Conservation (phyloP, 2,329 filamentous ascomycete genomes). For the Ceratocystis cubensis region DNA sequence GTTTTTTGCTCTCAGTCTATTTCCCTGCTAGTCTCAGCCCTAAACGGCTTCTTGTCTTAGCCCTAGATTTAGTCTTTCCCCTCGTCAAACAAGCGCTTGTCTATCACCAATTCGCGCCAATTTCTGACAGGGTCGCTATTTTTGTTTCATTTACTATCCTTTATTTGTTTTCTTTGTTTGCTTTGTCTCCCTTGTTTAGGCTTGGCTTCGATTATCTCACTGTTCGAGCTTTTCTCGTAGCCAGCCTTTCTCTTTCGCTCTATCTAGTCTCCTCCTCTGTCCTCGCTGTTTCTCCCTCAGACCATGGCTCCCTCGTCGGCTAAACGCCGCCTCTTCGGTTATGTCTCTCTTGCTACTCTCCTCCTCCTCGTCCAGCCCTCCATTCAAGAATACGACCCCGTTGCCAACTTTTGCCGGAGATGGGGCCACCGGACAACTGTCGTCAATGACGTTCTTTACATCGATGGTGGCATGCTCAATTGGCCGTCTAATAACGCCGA, state of each 20-base stretch:
- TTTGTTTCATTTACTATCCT: background rate
- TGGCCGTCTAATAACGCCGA: slow-evolving; percentile 36
- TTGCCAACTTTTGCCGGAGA: slow-evolving; percentile 41
- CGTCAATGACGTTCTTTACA: slow-evolving; percentile 46
- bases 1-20: too few species aligned
- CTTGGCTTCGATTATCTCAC: background rate
- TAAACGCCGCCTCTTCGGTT: background rate
- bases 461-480: slow-evolving; percentile 48
- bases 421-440: slow-evolving; percentile 49
- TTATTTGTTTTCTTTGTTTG: background rate
- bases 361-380: background rate
- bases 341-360: slow-evolving; percentile 1
- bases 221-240: background rate
- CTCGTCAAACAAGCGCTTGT: too few species aligned
- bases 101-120: too few species aligned
- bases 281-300: background rate
- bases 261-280: background rate
- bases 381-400: slow-evolving; percentile 36
- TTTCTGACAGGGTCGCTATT: background rate
- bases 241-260: background rate
- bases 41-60: too few species aligned
- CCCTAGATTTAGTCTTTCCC: too few species aligned
- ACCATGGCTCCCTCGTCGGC: background rate
- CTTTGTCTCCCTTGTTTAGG: background rate
- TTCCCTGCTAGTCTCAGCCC: too few species aligned